Percentiles rank a stretch among this genome's conserved stretches.
phyloP scores from a whole-genome alignment of 352 stramenopile genomes.

The Phytopythium boreale region DNA sequence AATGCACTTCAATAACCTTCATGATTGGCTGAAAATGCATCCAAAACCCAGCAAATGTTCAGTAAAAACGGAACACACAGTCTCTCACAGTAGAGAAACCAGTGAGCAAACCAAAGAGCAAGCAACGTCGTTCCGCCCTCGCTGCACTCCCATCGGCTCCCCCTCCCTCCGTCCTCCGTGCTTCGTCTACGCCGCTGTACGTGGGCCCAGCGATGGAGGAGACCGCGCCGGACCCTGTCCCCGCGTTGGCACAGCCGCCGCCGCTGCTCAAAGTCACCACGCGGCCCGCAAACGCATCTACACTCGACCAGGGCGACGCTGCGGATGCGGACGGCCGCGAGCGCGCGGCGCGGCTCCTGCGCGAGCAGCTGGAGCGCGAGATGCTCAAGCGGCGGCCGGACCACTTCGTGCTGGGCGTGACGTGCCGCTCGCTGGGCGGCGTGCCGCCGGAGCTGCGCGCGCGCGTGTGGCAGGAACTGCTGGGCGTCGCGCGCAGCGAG shows the following conservation, averaged over 20 bases:
- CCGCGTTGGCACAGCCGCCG: not conserved
- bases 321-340: not conserved
- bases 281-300: not conserved
- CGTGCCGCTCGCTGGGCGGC: slow-evolving; percentile 64
- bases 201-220: not conserved
- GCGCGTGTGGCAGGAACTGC: slow-evolving; percentile 75
- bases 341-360: slow-evolving; percentile 7
- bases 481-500: slow-evolving; percentile 67
- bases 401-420: slow-evolving; percentile 67
- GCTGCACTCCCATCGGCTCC: not conserved
- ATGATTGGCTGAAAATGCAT: not conserved
- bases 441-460: slow-evolving; percentile 52
- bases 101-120: not conserved
- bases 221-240: not conserved
- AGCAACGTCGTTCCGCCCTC: not conserved
- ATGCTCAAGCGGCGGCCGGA: slow-evolving; percentile 69
- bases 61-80: not conserved
- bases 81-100: not conserved
- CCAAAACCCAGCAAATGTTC: not conserved
- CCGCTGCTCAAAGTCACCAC: not conserved
- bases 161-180: not conserved
- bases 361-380: slow-evolving; percentile 51
- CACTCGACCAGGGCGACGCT: not conserved
- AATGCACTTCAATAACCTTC: not conserved
- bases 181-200: not conserved